phyloP scores from a whole-genome alignment of 2,329 filamentous ascomycete species.

The Pseudonectria buxi region DNA sequence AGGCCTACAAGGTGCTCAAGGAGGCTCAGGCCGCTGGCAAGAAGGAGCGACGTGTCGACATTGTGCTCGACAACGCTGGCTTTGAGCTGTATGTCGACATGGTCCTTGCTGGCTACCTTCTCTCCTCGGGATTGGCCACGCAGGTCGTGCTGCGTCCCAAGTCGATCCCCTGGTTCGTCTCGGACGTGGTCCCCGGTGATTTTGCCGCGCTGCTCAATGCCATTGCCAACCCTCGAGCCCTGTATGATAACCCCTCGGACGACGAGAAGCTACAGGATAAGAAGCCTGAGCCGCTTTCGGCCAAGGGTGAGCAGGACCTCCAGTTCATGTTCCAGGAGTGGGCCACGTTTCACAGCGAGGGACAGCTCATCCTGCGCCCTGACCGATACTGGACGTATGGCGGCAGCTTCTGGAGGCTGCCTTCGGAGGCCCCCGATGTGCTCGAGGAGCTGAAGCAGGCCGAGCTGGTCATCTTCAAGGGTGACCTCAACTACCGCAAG shows the following conservation, averaged over 20 bases:
- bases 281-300: constrained; percentile 54
- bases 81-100: constrained; percentile 97
- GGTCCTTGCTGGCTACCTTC: constrained; percentile 81
- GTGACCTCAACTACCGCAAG: constrained; percentile 94
- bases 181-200: constrained; percentile 82
- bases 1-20: constrained; percentile 63
- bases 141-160: constrained; percentile 87
- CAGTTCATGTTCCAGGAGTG: constrained; percentile 76
- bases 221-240: constrained; percentile 67
- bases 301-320: constrained; percentile 61
- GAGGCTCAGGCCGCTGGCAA: constrained; percentile 57
- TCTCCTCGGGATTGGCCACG: constrained; percentile 79
- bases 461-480: constrained; percentile 93
- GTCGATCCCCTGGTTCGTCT: constrained; percentile 96
- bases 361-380: constrained; percentile 73
- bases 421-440: constrained; percentile 58
- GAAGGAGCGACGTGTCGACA: constrained; percentile 73
- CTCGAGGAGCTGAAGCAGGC: constrained; percentile 72
- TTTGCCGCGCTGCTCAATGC: constrained; percentile 76
- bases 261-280: constrained; percentile 54
- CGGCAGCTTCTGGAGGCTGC: constrained; percentile 84
- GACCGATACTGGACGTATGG: constrained; percentile 88
- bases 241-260: constrained; percentile 70
- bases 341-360: constrained; percentile 73
- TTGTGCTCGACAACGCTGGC: constrained; percentile 93